These are phyloP conservation scores for Arthrocladium fulminans DNA, from an alignment of 2,329 filamentous ascomycete genomes.

Conservation along the genomic window DNA sequence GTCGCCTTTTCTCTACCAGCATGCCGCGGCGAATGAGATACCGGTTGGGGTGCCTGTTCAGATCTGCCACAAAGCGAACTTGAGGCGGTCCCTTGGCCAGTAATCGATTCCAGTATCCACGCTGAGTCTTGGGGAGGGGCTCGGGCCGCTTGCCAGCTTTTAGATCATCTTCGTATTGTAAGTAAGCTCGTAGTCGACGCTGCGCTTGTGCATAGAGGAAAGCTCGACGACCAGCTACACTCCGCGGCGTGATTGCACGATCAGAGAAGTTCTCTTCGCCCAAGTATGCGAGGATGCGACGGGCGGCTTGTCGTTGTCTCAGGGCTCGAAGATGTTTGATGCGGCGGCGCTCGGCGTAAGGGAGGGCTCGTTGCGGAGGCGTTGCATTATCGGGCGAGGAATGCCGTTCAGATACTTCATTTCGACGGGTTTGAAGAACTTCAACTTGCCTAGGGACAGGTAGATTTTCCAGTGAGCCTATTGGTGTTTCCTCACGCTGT, in stretches of 20 bases:
- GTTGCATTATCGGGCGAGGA: not conserved
- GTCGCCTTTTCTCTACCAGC: not conserved
- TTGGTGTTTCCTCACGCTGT: too few species aligned
- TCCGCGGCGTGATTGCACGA: not conserved
- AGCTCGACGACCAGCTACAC: not conserved
- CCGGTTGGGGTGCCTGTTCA: not conserved
- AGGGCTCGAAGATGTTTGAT: not conserved
- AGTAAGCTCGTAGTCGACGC: not conserved
- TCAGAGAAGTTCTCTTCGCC: slow-evolving; percentile 2
- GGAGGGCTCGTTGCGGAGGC: not conserved
- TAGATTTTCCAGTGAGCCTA: too few species aligned
- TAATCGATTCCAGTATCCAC: not conserved
- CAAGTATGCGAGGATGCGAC: not conserved
- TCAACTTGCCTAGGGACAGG: not conserved
- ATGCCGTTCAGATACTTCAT: not conserved
- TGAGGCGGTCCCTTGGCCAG: not conserved
- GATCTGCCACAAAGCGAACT: slow-evolving; percentile 3
- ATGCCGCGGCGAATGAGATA: not conserved
- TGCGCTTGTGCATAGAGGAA: not conserved
- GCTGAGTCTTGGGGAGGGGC: not conserved
- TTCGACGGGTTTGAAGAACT: not conserved
- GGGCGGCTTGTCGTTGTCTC: not conserved
- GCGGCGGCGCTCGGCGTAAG: not conserved
- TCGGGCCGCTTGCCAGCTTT: not conserved
- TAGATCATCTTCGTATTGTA: slow-evolving; percentile 2